Evolutionary conservation across 331 rosid species (phyloP), one percentile per base, ranked within the genome.

Genomic region (Dryas integrifolia): DNA sequence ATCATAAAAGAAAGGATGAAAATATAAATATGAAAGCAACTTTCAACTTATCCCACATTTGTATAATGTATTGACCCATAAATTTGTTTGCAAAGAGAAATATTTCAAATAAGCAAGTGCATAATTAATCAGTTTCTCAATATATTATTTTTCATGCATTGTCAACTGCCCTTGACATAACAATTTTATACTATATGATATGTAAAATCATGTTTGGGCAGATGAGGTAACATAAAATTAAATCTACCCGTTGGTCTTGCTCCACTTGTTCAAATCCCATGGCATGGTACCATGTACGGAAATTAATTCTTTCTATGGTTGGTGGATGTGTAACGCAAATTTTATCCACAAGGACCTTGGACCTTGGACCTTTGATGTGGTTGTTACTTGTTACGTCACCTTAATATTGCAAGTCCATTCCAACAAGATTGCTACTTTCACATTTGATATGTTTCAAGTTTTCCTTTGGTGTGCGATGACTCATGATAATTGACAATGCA

Each of bases 371-470:
- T 57, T 71, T 38, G 18, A 9, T 26, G 57, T 4, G 0, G 66
- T 71, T 4, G 56, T 35, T 70, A 4, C 30, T 71, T 4, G 56
- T 35, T 70, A 4, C 30, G 13, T 57, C 75, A 24, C 56, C 56
- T 24, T 18, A 53, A 43, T 56, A 12, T 9, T 6, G 44, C 24
- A 55, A 40, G 14, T 68, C 49, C 9, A 68, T 16, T 68, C 51
- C 73, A 50, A 50, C 18, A n/a, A 9, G 7, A 8, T 39, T 51
- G 6, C 3, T 10, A 16, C 10, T 56, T 8, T 48, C n/a, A 30
- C 6, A 43, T 53, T 53, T 69, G 52, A 46, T 30, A 30, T 11
- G 35, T 38, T 50, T 16, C 30, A 47, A 24, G 14, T 11, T 45
- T 48, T 24, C 1, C 43, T 65, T 46, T 3, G 12, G 3, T 24